Conservation (phyloP, 2,329 filamentous ascomycete genomes). For the Colletotrichum kahawae region DNA sequence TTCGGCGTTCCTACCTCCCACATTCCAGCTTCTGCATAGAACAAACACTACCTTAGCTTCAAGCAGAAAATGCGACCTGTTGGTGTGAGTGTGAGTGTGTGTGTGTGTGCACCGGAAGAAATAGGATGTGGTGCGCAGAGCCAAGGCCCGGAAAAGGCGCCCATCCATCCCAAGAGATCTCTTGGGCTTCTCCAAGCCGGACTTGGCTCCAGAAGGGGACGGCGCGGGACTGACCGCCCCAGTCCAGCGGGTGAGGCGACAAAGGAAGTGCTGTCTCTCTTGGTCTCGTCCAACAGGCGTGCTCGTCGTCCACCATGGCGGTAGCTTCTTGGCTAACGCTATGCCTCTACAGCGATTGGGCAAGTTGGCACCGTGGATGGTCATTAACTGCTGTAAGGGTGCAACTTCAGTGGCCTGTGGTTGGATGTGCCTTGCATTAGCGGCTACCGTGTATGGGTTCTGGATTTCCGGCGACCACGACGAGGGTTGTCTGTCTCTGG, state of each 20-base stretch:
- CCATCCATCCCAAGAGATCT: conserved; percentile 7
- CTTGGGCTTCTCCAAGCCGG: neutral
- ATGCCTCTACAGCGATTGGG: neutral
- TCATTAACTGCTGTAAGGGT: neutral
- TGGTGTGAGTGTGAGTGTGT: neutral
- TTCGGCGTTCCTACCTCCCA: neutral
- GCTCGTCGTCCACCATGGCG: neutral
- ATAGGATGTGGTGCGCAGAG: conserved; percentile 5
- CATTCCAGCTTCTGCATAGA: neutral
- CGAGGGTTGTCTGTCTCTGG: neutral
- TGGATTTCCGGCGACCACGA: conserved; percentile 17
- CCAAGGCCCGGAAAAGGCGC: conserved; percentile 10
- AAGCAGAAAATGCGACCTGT: neutral
- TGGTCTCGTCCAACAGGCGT: neutral
- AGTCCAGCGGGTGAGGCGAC: conserved; percentile 4
- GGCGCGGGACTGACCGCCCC: neutral
- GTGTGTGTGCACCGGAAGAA: neutral
- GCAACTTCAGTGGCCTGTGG: conserved; percentile 2
- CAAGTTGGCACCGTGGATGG: neutral
- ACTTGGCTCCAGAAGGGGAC: neutral
- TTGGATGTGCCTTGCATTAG: conserved; percentile 24
- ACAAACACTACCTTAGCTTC: neutral
- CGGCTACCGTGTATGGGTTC: neutral
- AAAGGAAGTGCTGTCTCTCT: neutral
- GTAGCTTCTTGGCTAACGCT: neutral